A percentile compares a stretch with the other conserved stretches of the same genome.
Evolutionary conservation across 2,329 filamentous ascomycete species (phyloP).

Genomic region (Fusarium sp.): DNA sequence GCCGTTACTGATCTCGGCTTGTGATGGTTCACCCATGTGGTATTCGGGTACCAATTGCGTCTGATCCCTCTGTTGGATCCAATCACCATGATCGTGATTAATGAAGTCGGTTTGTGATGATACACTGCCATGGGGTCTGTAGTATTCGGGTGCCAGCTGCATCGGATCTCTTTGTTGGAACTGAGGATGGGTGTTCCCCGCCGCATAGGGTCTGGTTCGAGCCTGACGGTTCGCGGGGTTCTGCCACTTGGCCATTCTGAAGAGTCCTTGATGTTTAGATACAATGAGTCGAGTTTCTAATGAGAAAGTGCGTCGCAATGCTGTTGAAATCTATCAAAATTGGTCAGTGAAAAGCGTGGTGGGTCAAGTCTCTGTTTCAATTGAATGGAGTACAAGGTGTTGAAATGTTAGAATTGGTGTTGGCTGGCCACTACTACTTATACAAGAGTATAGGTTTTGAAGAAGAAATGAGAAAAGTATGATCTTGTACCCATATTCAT

Average conservation of each 20-base stretch:
- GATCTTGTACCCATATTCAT: too few relatives aligned
- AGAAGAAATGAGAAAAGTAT: too few relatives aligned
- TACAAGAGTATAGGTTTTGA: too few relatives aligned
- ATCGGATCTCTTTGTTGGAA: not conserved
- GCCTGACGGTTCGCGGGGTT: not conserved
- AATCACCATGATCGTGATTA: too few relatives aligned
- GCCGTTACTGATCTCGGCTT: too few relatives aligned
- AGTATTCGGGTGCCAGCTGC: too few relatives aligned
- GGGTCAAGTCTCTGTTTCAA: not conserved
- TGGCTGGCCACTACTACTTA: not conserved
- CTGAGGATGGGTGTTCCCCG: not conserved
- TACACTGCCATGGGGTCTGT: too few relatives aligned
- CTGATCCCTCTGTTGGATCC: not conserved
- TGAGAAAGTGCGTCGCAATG: not conserved
- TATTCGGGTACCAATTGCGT: too few relatives aligned
- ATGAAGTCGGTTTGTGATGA: too few relatives aligned
- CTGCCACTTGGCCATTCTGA: not conserved
- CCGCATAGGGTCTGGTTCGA: not conserved
- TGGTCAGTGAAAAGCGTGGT: not conserved
- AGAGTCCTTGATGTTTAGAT: not conserved
- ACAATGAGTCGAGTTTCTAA: not conserved
- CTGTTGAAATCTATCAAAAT: not conserved
- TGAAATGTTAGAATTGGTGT: not conserved
- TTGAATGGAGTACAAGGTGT: not conserved
- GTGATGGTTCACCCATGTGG: too few relatives aligned